Conservation (phyloP, 2,329 filamentous ascomycete genomes). For the Pseudopithomyces maydicus region DNA sequence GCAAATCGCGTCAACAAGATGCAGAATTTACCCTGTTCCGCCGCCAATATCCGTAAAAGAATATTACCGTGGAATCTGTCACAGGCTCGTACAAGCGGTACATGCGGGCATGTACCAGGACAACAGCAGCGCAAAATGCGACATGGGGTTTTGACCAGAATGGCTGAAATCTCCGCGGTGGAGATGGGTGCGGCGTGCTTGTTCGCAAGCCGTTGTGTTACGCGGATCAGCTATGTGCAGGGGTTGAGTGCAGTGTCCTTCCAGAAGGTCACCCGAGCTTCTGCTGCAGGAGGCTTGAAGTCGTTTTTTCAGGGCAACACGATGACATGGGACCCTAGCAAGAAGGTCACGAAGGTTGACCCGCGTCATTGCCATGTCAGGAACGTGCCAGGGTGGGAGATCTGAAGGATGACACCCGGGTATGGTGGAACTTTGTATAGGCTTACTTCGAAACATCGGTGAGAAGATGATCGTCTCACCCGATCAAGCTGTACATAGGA, state of each 20-base stretch:
- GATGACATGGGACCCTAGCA: not conserved
- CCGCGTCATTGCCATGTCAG: not conserved
- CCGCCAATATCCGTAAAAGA: not conserved
- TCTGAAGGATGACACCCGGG: not conserved
- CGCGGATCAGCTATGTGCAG: constrained; percentile 20
- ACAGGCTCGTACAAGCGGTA: not conserved
- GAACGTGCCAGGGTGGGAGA: not conserved
- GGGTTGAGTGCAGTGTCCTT: constrained; percentile 14
- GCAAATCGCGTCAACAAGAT: not conserved
- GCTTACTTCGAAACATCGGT: not conserved
- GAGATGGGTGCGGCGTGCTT: not conserved
- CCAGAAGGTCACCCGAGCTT: constrained; percentile 8
- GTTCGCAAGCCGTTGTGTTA: constrained; percentile 7
- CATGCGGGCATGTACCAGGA: not conserved
- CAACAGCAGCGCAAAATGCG: not conserved
- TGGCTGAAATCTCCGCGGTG: not conserved
- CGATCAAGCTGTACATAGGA: not conserved
- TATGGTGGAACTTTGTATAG: not conserved
- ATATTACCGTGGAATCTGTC: constrained; percentile 1
- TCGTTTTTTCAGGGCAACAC: not conserved
- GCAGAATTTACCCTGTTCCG: not conserved
- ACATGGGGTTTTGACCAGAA: not conserved
- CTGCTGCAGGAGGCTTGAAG: not conserved
- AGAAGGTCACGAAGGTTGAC: not conserved
- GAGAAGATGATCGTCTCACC: not conserved